Conservation (phyloP, 306 rosid species). For the Canavalia ensiformis region DNA sequence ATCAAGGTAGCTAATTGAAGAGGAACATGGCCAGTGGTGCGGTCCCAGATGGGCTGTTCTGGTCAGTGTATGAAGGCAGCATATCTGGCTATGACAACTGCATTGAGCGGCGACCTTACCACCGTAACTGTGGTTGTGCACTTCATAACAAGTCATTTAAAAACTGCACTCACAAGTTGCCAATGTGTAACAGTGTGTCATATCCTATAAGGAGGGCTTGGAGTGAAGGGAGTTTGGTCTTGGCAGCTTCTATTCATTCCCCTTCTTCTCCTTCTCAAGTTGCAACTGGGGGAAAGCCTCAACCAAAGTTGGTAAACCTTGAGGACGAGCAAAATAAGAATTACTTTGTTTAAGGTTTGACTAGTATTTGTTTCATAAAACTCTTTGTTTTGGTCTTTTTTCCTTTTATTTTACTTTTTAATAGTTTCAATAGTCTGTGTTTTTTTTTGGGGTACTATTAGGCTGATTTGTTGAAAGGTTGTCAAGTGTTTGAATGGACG, state of each 20-base stretch:
- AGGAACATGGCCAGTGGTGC: constrained; percentile 52
- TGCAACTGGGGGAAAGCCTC: background rate
- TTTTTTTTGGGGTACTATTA: background rate
- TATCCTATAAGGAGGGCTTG: constrained; percentile 67
- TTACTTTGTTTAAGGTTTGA: constrained; percentile 46
- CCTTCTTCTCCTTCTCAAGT: constrained; percentile 23
- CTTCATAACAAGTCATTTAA: constrained; percentile 48
- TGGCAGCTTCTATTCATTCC: constrained; percentile 38
- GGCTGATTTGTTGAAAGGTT: constrained; percentile 8
- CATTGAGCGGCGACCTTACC: constrained; percentile 78
- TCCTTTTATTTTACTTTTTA: background rate
- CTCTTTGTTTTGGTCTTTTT: background rate
- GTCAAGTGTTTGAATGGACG: background rate
- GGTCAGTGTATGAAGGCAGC: constrained; percentile 61
- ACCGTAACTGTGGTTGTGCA: constrained; percentile 61
- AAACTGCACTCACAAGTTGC: constrained; percentile 4
- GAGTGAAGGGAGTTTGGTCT: constrained; percentile 63
- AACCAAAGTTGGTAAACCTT: constrained; percentile 21
- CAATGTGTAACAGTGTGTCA: constrained; percentile 51
- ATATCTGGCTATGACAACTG: constrained; percentile 56
- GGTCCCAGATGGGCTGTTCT: constrained; percentile 54
- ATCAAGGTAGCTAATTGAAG: background rate
- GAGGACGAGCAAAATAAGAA: background rate
- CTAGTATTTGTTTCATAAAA: background rate
- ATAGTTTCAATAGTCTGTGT: background rate